Conservation (phyloP, 352 stramenopile species). For the Thraustochytrium striatum region DNA sequence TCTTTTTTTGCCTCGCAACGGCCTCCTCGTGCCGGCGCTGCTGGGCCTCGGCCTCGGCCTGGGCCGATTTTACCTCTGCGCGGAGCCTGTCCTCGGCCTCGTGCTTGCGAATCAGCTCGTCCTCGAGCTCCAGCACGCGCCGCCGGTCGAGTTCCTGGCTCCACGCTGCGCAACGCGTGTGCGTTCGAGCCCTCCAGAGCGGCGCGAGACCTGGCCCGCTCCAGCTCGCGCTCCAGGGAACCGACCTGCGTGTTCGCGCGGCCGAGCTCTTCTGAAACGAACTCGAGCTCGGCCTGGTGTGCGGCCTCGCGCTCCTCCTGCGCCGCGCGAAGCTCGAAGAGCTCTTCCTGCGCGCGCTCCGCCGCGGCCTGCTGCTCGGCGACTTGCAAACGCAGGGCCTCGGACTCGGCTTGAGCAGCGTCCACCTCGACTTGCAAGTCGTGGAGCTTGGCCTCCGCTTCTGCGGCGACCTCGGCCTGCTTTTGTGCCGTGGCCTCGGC, state of each 20-base stretch:
- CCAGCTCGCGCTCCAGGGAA: constrained; percentile 61
- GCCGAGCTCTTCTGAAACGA: constrained; percentile 83
- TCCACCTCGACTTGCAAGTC: constrained; percentile 68
- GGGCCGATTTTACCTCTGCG: not conserved
- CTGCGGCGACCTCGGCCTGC: constrained; percentile 58
- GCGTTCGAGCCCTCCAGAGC: too few relatives aligned
- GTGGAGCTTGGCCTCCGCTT: constrained; percentile 72
- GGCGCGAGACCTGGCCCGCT: not conserved
- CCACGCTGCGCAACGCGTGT: not conserved
- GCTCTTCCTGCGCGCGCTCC: constrained; percentile 63
- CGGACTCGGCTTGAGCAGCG: constrained; percentile 60
- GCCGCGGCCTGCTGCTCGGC: constrained; percentile 56
- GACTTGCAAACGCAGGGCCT: constrained; percentile 59
- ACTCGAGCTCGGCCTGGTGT: constrained; percentile 69
- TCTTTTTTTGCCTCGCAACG: constrained; percentile 59
- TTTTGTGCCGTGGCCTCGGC: constrained; percentile 52
- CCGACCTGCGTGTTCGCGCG: constrained; percentile 70
- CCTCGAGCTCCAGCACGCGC: constrained; percentile 60
- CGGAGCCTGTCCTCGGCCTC: constrained; percentile 49
- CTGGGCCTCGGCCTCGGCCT: constrained; percentile 28
- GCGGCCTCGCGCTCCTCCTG: constrained; percentile 62
- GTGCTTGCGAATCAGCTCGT: constrained; percentile 63
- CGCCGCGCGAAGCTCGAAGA: constrained; percentile 60
- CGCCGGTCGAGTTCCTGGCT: not conserved
- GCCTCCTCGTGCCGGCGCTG: constrained; percentile 43